Base-by-base conservation (phyloP, 225 moss, liverwort and hornwort genomes). In the Sphagnum tenellum region DNA sequence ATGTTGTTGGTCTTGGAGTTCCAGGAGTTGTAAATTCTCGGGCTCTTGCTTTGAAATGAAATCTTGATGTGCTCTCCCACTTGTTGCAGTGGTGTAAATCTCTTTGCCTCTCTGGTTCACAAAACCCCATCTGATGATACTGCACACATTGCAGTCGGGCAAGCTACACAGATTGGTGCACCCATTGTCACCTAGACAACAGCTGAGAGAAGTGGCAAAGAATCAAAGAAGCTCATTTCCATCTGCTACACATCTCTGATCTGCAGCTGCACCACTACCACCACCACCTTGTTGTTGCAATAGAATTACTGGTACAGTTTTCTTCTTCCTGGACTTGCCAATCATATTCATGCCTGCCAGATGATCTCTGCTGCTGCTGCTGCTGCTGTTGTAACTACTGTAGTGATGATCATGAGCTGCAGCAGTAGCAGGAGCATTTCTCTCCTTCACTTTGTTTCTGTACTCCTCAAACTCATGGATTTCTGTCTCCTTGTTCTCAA, bases 221-320 rank as follows among this genome's bases (percentile, higher is more conserved):
- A 94, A 94, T 3, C 94, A 85, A 0, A 91, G 80, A n/a, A 94
- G 86, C 62, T 94, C 94, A 8, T 94, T 94, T 44, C 91, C 91
- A 53, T 94, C 94, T 2, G 94, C 91, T 51, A 94, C 65, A 56
- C 91, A 94, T 5, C 94, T 82, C 50, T 89, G 84, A 29, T 29
- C 29, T 0, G 29, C 29, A 29, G 29, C 29, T 29, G 29, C 29
- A 29, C 0, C 29, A 29, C 29, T 29, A 29, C 29, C 29, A 29
- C 29, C 29, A 29, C 29, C 29, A 29, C 29, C 29, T 29, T 29
- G 29, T 29, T 29, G 29, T 29, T 29, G 29, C 29, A 29, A 29
- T 1, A 29, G 29, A 29, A 29, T 29, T 29, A 29, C 29, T 29
- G 29, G 29, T 29, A 29, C 29, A 29, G 29, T 29, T 45, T 94